A percentile compares a stretch with the other conserved stretches of the same genome.
phyloP scores from a whole-genome alignment of 2,329 filamentous ascomycete genomes.

The Incumbomyces delicatus region DNA sequence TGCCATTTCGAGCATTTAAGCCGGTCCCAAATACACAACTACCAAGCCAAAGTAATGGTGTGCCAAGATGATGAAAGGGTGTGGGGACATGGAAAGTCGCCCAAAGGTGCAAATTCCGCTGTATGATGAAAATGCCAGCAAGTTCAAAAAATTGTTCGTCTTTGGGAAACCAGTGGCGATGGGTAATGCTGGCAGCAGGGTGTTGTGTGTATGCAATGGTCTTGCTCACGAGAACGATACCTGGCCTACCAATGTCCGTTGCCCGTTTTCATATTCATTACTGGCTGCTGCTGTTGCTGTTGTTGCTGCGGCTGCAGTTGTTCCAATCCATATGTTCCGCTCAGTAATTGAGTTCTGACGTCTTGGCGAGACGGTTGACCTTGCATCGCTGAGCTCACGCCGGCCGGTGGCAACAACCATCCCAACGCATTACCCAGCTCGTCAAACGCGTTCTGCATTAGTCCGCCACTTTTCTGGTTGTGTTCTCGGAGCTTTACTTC shows the following conservation, averaged over 20 bases:
- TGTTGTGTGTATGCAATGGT: too few species aligned
- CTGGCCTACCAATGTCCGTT: conserved; percentile 1
- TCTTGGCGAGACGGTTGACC: conserved; percentile 29
- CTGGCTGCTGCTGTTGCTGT: background rate
- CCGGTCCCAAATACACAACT: too few species aligned
- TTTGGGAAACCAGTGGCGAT: too few species aligned
- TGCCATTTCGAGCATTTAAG: too few species aligned
- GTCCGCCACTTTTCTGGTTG: conserved; percentile 75
- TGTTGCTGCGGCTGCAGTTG: background rate
- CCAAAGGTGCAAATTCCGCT: too few species aligned
- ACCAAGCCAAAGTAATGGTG: too few species aligned
- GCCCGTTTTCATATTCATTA: conserved; percentile 5
- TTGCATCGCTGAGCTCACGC: conserved; percentile 22
- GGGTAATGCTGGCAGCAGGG: too few species aligned
- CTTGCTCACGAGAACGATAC: too few species aligned
- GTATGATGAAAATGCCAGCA: too few species aligned
- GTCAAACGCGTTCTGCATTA: conserved; percentile 67
- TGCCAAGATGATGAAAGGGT: too few species aligned
- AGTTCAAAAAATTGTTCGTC: too few species aligned
- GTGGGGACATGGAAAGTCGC: too few species aligned
- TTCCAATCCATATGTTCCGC: conserved; percentile 45
- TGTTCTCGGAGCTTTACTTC: conserved; percentile 79
- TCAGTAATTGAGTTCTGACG: conserved; percentile 48
- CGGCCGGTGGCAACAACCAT: conserved; percentile 56
- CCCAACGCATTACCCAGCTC: conserved; percentile 65